phyloP scores from a whole-genome alignment of 345 rosid genomes.

The Toxicodendron radicans region DNA sequence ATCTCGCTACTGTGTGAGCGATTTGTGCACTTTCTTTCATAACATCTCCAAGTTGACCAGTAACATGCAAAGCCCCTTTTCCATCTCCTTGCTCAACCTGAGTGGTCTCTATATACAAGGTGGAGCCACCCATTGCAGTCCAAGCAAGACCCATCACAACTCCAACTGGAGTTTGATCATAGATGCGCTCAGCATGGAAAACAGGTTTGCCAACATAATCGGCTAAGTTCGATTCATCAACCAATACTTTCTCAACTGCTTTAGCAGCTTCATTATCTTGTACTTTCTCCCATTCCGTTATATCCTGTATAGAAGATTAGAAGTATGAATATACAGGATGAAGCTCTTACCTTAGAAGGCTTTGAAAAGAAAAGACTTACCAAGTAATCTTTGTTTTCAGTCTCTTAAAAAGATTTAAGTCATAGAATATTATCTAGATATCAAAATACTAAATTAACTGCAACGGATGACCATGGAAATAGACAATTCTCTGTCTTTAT shows the following conservation, averaged over 20 bases:
- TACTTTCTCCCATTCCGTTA: conserved; percentile 31
- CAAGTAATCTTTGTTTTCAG: background rate
- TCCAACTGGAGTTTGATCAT: conserved; percentile 84
- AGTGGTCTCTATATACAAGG: conserved; percentile 90
- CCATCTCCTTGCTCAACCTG: conserved; percentile 86
- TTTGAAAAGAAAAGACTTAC: background rate
- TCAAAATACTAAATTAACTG: background rate
- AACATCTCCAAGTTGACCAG: conserved; percentile 97
- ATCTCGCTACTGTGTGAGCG: conserved; percentile 86
- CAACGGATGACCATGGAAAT: background rate
- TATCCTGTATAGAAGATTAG: conserved; percentile 38
- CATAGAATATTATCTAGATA: no score
- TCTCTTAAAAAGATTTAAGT: no score
- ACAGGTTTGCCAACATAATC: conserved; percentile 95
- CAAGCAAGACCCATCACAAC: conserved; percentile 99
- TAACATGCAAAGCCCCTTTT: conserved; percentile 74
- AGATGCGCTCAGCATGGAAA: conserved; percentile 93
- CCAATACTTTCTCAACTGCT: conserved; percentile 56
- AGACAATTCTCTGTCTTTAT: background rate
- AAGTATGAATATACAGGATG: conserved; percentile 6
- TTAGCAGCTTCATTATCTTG: conserved; percentile 37
- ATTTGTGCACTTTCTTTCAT: conserved; percentile 99
- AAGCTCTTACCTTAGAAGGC: conserved; percentile 6
- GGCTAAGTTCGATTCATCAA: conserved; percentile 61
- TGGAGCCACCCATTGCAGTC: conserved; percentile 99